Percentiles rank a stretch among this genome's conserved stretches.
These are phyloP conservation scores for Eucalyptus erythrocorys DNA, from an alignment of 345 rosid genomes.

Conservation along the genomic window DNA sequence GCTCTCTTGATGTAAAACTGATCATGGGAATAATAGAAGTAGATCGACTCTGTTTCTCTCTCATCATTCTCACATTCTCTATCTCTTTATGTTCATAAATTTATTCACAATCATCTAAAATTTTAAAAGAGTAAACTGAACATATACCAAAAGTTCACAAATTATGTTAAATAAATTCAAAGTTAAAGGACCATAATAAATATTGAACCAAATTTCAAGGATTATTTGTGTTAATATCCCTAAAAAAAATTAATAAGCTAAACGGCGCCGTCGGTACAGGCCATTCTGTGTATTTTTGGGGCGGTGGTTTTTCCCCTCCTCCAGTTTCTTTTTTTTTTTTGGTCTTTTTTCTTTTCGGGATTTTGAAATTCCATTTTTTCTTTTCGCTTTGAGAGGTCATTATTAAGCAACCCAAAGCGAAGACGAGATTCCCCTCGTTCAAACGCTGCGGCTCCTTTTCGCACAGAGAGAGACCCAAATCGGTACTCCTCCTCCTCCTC, in stretches of 20 bases:
- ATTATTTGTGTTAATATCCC: not conserved
- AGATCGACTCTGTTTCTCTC: no score
- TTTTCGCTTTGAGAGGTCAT: not conserved
- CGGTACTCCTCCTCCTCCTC: not conserved
- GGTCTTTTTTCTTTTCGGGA: not conserved
- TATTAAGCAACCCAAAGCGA: not conserved
- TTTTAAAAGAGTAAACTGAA: no score
- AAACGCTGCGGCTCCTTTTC: not conserved
- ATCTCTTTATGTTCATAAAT: no score
- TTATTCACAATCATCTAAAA: no score
- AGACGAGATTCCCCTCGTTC: not conserved
- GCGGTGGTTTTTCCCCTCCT: not conserved
- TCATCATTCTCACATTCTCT: no score
- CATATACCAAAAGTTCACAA: rapidly evolving
- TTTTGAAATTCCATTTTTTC: not conserved
- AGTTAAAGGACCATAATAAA: rapidly evolving
- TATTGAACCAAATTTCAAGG: no score
- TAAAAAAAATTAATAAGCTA: not conserved
- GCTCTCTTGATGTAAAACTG: no score
- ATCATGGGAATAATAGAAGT: no score
- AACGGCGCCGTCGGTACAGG: not conserved
- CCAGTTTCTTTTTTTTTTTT: not conserved
- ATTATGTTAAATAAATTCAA: no score
- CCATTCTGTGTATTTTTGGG: not conserved
- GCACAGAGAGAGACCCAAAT: not conserved